Evolutionary conservation across 192 early-diverging fungal genomes (phyloP), one percentile per base, ranked within the genome.

Genomic region (Coemansia sp.): DNA sequence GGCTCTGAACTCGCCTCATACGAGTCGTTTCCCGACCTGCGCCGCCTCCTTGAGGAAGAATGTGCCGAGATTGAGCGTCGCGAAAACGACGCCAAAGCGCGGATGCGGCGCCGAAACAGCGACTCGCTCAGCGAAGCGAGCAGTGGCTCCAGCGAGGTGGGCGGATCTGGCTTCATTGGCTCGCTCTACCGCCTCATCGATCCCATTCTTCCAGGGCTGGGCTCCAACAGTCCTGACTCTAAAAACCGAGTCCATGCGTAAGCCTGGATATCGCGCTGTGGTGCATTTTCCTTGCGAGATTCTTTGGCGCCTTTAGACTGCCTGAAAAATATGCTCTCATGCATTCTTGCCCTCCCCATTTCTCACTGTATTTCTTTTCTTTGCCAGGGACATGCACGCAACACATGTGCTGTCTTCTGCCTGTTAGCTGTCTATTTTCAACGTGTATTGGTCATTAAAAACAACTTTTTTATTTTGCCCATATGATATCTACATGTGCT

Each of bases 51-150:
- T 38, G 71, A 74, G 3, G 68, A 67, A 25, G 77, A 80, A 58
- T 80, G 77, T 57, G 77, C 77, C 25, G 77, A 80, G 61, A 80
- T 80, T 71, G 71, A 74, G 64, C 77, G 77, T 61, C 62, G 57
- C 22, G 77, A 74, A 57, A 64, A 61, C 17, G 71, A 67, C 39
- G 77, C 71, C 38, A 71, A 63, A 58, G 71, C 67, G 19, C 56
- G 25, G 11, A 64, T 69, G 50, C 62, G 64, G 10, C 77, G 77
- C 64, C 60, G 77, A 17, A 69, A 74, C 57, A 80, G 77, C 68
- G 77, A 74, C 64, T 39, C 71, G 26, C 67, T 69, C 45, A 61
- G 71, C 63, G 75, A 72, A 49, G n/a, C 60, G 27, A 55, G 61
- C 57, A 59, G 67, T 57, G 60, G 57, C 10, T 38, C 60, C 52